Base-by-base conservation (phyloP, 1,284 basidiomycete species). In the Inonotus obliquus region DNA sequence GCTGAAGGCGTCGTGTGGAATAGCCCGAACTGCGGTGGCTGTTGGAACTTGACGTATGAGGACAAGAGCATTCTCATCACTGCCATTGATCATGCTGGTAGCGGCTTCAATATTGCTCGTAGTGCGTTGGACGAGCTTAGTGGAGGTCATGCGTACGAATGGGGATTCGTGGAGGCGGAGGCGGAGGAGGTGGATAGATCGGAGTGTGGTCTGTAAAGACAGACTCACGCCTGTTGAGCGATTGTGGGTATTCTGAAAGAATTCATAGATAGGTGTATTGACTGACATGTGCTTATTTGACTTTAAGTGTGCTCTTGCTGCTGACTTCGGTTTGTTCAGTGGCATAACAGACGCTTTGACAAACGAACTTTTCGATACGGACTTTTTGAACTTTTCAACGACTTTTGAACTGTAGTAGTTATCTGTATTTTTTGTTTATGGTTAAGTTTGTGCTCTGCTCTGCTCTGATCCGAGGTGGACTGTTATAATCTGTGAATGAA, bases 51-150 rank as follows among this genome's bases (percentile, higher is more conserved):
- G 45, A 72, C 69, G 2, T 76, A 71, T 59, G 53, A 66, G 0
- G 59, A 59, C 4, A 65, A 10, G 6, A 69, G 63, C n/a, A 60
- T 76, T 57, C 63, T 69, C 23, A 52, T 77, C 27, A 59, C 70
- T 5, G 76, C 69, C 1, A 69, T 77, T 49, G 77, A 77, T 39
- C 23, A 32, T 32, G 67, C 74, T 14, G 56, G 9, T 27, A n/a
- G 29, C 0, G 75, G 76, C 0, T 76, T 77, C 56, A 71, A 70
- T 23, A 60, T 76, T 21, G 71, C 76, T 0, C 19, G 71, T 64
- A 60, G 39, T 55, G 76, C 75, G 13, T 72, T 78, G 68, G 63
- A 74, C 54, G 49, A 54, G 1, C 61, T 77, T 58, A 76, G 74
- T 23, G 56, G 55, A 0, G 49, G 59, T 2, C 54, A 72, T 45